phyloP scores from a whole-genome alignment of 2,329 filamentous ascomycete genomes.

The Aphanoascus verrucosus region DNA sequence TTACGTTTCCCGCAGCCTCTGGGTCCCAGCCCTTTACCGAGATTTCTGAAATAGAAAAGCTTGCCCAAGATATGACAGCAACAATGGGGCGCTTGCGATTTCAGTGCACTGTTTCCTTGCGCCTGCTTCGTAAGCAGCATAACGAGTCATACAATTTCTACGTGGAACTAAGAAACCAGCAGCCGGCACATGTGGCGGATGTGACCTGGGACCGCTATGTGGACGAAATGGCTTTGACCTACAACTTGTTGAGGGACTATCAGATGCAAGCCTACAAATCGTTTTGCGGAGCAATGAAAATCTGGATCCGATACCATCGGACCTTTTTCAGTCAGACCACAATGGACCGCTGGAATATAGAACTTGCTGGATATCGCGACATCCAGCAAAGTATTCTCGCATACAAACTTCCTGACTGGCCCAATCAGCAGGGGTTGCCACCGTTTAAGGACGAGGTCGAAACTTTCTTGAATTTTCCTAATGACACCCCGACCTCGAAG shows the following conservation, averaged over 20 bases:
- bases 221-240: conserved; percentile 4
- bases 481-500: background rate
- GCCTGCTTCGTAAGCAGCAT: conserved; percentile 2
- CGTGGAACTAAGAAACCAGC: background rate
- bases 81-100: conserved; percentile 2
- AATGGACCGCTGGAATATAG: background rate
- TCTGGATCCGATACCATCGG: conserved; percentile 5
- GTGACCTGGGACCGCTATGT: conserved; percentile 1
- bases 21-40: background rate
- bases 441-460: background rate
- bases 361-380: no score
- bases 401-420: conserved; percentile 8
- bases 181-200: background rate
- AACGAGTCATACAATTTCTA: conserved; percentile 1
- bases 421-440: background rate
- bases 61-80: background rate
- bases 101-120: background rate
- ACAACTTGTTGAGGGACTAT: conserved; percentile 11
- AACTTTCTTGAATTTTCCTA: no score
- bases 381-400: background rate
- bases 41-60: background rate
- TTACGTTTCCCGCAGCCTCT: background rate
- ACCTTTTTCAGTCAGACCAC: background rate
- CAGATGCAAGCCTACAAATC: conserved; percentile 9
- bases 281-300: conserved; percentile 2